Evolutionary conservation across 169 alveolate species (phyloP), one percentile per base, ranked within the genome.

Genomic region (Plasmodium adleri): DNA sequence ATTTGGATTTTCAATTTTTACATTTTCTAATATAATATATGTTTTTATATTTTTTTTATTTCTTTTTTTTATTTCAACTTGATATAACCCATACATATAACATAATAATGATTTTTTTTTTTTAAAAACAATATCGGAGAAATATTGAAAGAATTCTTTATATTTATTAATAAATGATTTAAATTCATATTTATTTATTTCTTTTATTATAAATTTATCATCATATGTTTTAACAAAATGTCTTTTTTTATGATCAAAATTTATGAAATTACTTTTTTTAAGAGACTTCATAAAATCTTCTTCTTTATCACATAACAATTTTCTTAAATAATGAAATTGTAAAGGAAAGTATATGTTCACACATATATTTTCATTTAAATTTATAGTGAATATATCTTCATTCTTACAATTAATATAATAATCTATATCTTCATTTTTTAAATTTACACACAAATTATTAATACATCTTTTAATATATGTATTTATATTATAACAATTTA

Each of bases 81-180:
- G 91, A 63, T 13, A 83, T 26, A 83, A 72, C 3, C 91, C 91
- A 43, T 39, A 83, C 83, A 83, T 52, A 72, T 54, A 68, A 28
- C 91, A 83, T 28, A 83, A 8, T 22, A 58, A 32, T 1, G 91
- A 83, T 68, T 83, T 83, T 68, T 83, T 68, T 12, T 24, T 15
- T 83, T 58, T 43, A 15, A 83, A 83, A 83, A 45, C 39, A 8
- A 83, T 68, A 50, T 68, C 66, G 32, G 91, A 83, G 54, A 83
- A 83, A 17, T 83, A 63, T 83, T 68, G 74, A 83, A 83, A 83
- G 70, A 83, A 83, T 56, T 83, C 91, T 63, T 83, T 83, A 24
- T 67, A 83, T 68, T 67, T 83, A 17, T 43, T 83, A 68, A 83
- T 3, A 62, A 83, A 83, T 9, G 91, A 83, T 68, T 83, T 83